Conservation (phyloP, 495 filamentous ascomycete genomes). For the Talaromyces nanjingensis region DNA sequence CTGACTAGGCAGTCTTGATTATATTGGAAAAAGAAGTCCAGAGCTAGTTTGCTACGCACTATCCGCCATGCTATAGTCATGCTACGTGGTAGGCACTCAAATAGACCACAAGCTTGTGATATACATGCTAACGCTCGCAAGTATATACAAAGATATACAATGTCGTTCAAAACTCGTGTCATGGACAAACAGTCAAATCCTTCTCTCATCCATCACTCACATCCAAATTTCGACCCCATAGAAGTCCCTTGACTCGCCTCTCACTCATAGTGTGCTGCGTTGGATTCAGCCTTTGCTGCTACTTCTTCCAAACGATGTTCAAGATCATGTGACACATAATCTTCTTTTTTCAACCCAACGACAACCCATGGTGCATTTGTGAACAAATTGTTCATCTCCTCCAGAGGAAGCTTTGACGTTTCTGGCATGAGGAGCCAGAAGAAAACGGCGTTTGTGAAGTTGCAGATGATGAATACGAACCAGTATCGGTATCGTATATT, state of each 20-base stretch:
- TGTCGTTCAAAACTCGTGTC: not conserved
- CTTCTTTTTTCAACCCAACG: constrained; percentile 31
- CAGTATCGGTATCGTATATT: constrained; percentile 47
- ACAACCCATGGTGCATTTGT: constrained; percentile 62
- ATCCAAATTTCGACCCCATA: not conserved
- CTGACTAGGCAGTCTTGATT: constrained; percentile 14
- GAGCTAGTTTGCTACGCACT: constrained; percentile 11
- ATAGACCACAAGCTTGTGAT: not conserved
- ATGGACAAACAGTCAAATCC: not conserved
- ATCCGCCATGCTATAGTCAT: not conserved
- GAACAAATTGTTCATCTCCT: constrained; percentile 68
- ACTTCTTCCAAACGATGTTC: constrained; percentile 32
- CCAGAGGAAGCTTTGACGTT: constrained; percentile 57
- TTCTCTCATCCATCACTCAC: not conserved
- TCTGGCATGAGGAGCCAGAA: constrained; percentile 61
- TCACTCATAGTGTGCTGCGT: constrained; percentile 17
- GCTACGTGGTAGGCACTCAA: not conserved
- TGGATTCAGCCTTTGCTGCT: constrained; percentile 25
- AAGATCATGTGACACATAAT: constrained; percentile 31
- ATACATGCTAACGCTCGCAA: not conserved
- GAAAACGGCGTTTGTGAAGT: constrained; percentile 50
- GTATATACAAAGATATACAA: not conserved
- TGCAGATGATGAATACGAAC: constrained; percentile 49
- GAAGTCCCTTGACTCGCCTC: not conserved
- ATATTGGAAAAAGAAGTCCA: not conserved